Percentiles rank a stretch among this genome's conserved stretches.
Conservation (phyloP, 2,329 filamentous ascomycete species). For the Blastomyces parvus region DNA sequence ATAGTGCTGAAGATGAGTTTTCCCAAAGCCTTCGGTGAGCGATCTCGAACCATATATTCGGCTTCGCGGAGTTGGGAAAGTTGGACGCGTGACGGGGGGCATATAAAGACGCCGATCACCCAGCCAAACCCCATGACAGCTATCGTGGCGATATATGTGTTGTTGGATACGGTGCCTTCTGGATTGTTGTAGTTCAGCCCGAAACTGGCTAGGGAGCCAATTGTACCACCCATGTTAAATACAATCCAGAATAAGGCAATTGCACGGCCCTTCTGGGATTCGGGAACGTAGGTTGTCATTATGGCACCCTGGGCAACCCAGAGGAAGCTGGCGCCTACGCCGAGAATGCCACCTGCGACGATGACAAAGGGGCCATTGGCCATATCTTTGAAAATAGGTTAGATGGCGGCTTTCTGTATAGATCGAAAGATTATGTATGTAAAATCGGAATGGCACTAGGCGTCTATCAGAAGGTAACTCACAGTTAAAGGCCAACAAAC, state of each 20-base stretch:
- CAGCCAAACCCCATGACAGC: conserved; percentile 44
- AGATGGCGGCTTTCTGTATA: background rate
- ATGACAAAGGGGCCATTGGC: conserved; percentile 39
- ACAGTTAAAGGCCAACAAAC: conserved; percentile 38
- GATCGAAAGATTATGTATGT: background rate
- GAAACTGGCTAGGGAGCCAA: conserved; percentile 39
- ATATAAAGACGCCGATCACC: conserved; percentile 40
- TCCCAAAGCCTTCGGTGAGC: conserved; percentile 24
- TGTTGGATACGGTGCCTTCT: conserved; percentile 39
- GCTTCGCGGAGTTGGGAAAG: conserved; percentile 33
- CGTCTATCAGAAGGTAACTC: conserved; percentile 8
- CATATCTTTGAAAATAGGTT: conserved; percentile 17
- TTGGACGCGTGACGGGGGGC: conserved; percentile 38
- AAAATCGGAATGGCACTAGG: background rate
- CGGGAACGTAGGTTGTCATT: conserved; percentile 40
- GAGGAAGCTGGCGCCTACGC: conserved; percentile 38
- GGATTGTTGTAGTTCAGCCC: conserved; percentile 37
- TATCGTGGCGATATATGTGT: conserved; percentile 44
- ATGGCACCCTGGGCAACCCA: conserved; percentile 43
- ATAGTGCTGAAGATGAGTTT: conserved; percentile 31
- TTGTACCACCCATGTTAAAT: conserved; percentile 39
- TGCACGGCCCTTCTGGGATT: conserved; percentile 37
- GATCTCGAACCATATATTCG: conserved; percentile 32
- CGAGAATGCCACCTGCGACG: conserved; percentile 38
- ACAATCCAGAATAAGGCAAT: conserved; percentile 41